Conservation (phyloP, 192 early-diverging fungal species). For the Rhizoclosmatium globosum region DNA sequence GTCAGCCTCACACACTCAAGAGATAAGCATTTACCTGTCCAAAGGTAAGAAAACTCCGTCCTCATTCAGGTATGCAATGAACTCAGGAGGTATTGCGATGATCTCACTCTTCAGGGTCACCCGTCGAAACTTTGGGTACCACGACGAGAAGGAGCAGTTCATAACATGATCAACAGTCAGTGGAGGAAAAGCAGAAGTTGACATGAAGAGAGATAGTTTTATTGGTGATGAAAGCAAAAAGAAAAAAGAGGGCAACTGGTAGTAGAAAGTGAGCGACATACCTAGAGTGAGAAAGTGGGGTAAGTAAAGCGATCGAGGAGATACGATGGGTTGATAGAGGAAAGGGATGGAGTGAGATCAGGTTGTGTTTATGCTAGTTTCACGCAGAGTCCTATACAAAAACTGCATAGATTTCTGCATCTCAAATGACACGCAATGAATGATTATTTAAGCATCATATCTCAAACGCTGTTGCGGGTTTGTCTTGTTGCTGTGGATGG, state of each 20-base stretch:
- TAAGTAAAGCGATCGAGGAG: background rate
- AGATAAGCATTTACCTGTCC: slow-evolving; percentile 56
- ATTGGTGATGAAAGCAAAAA: background rate
- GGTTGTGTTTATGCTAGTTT: slow-evolving; percentile 14
- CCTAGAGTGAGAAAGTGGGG: background rate
- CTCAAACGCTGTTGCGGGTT: background rate
- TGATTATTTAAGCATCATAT: slow-evolving; percentile 30
- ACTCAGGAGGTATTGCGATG: slow-evolving; percentile 75
- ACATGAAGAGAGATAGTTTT: background rate
- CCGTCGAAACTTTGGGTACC: slow-evolving; percentile 76
- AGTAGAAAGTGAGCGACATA: background rate
- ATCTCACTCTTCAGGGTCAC: slow-evolving; percentile 78
- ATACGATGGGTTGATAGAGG: too few species aligned
- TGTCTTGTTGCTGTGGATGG: too few species aligned
- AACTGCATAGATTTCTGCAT: background rate
- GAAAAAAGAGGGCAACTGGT: background rate
- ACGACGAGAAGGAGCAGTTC: slow-evolving; percentile 78
- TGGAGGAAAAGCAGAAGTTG: slow-evolving; percentile 49
- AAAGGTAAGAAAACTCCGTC: slow-evolving; percentile 88
- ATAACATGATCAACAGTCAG: slow-evolving; percentile 69
- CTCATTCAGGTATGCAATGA: slow-evolving; percentile 84
- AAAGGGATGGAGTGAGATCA: slow-evolving; percentile 2
- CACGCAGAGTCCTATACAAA: slow-evolving; percentile 11
- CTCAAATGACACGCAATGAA: slow-evolving; percentile 34
- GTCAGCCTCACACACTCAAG: slow-evolving; percentile 5